These are phyloP conservation scores for Colletotrichum costaricense DNA, from an alignment of 2,329 filamentous ascomycete genomes.

Conservation along the genomic window DNA sequence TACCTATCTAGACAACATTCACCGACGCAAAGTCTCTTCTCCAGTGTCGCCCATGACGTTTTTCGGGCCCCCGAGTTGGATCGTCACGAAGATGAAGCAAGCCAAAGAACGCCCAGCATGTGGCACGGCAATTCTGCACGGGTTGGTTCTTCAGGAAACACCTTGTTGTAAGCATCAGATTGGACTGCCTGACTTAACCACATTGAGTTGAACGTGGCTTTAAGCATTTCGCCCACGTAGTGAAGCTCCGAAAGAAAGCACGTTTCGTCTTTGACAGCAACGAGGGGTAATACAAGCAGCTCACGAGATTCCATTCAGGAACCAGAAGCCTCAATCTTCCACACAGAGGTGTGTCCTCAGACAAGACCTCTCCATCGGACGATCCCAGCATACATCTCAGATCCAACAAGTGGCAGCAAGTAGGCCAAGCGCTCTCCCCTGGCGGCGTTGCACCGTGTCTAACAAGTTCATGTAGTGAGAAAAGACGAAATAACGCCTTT, in stretches of 20 bases:
- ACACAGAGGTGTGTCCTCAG: background rate
- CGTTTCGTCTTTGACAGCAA: background rate
- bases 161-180: background rate
- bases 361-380: background rate
- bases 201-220: background rate
- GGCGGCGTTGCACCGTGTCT: background rate
- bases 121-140: background rate
- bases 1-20: background rate
- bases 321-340: background rate
- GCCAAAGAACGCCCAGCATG: background rate
- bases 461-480: background rate
- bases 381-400: background rate
- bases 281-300: background rate
- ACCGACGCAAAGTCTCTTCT: background rate
- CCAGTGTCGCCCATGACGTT: background rate
- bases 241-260: background rate
- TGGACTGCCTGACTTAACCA: background rate
- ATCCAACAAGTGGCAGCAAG: background rate
- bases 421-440: background rate
- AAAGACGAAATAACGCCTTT: background rate
- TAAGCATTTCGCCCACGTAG: background rate
- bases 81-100: background rate
- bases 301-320: background rate
- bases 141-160: background rate
- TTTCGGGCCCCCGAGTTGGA: background rate